A percentile compares a stretch with the other conserved stretches of the same genome.
phyloP scores from a whole-genome alignment of 495 filamentous ascomycete genomes.

The Polyplosphaeria fusca region DNA sequence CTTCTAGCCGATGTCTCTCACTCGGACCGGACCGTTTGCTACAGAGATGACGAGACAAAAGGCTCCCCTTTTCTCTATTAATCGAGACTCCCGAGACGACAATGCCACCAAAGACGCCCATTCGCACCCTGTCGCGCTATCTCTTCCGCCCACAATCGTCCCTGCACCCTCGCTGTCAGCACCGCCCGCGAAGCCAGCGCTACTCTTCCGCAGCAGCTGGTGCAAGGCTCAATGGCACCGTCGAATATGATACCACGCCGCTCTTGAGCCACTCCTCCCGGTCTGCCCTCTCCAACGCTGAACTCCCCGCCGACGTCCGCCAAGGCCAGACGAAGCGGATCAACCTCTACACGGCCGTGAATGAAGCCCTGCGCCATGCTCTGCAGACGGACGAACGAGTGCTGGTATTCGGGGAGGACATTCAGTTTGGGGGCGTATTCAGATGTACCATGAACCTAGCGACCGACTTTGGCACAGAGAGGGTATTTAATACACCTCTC shows the following conservation, averaged over 20 bases:
- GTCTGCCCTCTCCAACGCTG: slow-evolving; percentile 63
- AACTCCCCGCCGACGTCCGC: slow-evolving; percentile 61
- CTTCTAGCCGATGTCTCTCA: too few species aligned
- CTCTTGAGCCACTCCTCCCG: slow-evolving; percentile 75
- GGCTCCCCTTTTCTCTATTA: too few species aligned
- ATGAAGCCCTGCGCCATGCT: slow-evolving; percentile 78
- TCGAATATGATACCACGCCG: slow-evolving; percentile 81
- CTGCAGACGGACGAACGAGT: slow-evolving; percentile 82
- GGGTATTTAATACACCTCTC: slow-evolving; percentile 96
- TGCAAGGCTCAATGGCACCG: slow-evolving; percentile 74
- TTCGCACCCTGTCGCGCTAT: slow-evolving; percentile 27
- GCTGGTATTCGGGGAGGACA: slow-evolving; percentile 92
- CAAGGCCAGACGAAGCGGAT: slow-evolving; percentile 70
- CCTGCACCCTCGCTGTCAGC: slow-evolving; percentile 14
- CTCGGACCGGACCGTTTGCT: too few species aligned
- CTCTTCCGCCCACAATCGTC: slow-evolving; percentile 25
- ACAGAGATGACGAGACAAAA: too few species aligned
- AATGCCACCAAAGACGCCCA: slow-evolving; percentile 21
- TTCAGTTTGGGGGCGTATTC: slow-evolving; percentile 95
- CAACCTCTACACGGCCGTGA: slow-evolving; percentile 91
- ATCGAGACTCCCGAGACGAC: too few species aligned
- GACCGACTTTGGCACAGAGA: slow-evolving; percentile 76
- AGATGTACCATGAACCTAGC: slow-evolving; percentile 89
- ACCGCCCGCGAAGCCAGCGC: slow-evolving; percentile 9
- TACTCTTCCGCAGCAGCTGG: slow-evolving; percentile 45